Base-by-base conservation (phyloP, 169 alveolate species). In the Cryptosporidium ryanae region DNA sequence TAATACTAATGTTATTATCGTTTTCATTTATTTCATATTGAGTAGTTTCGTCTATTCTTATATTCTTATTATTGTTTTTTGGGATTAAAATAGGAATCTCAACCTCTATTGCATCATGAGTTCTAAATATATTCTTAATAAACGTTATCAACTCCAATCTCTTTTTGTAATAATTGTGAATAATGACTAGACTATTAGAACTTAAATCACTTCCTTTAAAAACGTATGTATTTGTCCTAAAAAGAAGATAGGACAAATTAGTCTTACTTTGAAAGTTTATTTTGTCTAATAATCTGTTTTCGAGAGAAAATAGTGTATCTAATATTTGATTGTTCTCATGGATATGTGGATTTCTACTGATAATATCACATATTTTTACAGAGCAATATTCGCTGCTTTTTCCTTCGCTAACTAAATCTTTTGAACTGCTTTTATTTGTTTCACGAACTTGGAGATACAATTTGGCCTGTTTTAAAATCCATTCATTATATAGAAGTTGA, bases 401-500 rank as follows among this genome's bases (percentile, higher is more conserved):
- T n/a, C 31, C 25, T 8, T 76, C 87, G 10, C 15, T 61, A 13
- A 21, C 64, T 13, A 29, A 18, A 55, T 44, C 50, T 18, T 27
- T n/a, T 38, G 64, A 32, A n/a, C 38, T 52, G 18, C 43, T 65
- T 23, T 15, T 34, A 57, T 76, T 59, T 1, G 23, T 27, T 15
- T 27, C 34, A 54, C 13, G 32, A 0, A 54, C 29, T 25, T 25
- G 46, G 23, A 55, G 48, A 76, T 76, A 32, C 10, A 25, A 59
- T 13, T 76, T 76, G 15, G 31, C 43, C 46, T 76, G 87, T 34
- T 76, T 61, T 27, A 76, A 43, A 43, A 76, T 61, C 87, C 87
- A 76, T 23, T 76, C 87, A 61, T 76, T 76, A 61, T 76, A 76
- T 21, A 76, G 70, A 59, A 76, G 87, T 59, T 76, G 87, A 31